Base-by-base conservation (phyloP, 352 stramenopile genomes). In the Globisporangium lucens region DNA sequence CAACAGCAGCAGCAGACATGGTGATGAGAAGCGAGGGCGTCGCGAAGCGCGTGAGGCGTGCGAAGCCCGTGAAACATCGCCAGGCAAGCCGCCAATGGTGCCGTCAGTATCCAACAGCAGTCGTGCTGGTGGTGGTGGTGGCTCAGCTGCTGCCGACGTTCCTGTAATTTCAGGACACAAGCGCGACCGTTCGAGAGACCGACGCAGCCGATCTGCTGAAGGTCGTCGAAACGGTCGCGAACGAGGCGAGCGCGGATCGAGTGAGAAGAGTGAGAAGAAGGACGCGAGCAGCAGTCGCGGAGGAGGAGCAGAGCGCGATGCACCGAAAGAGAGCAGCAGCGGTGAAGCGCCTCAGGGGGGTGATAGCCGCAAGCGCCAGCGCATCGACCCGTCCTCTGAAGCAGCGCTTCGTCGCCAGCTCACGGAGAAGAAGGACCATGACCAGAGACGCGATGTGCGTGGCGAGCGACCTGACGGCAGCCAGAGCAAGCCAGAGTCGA, bases 391-490 rank as follows among this genome's bases (percentile, higher is more conserved):
- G n/a, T 82, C 79, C 15, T 36, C 33, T 43, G 87, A 95, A 63
- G 83, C 85, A 38, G 76, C 76, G 35, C 66, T 93, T 53, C 85
- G 85, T 47, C 85, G 85, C 46, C 82, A 90, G 29, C 73, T 95
- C 30, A 90, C 81, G 2, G 87, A 90, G 52, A 87, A 91, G 65
- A 91, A 90, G 65, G 75, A 61, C 8, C 70, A 87, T 56, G 80
- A 83, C 2, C 56, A 78, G 30, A 57, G 47, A 15, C 52, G 60
- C 13, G 58, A 55, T 17, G 24, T 8, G 36, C 60, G 68, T 8
- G 17, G 43, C 13, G 38, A 71, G 17, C 36, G 38, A 20, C 55
- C 7, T 12, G 30, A 53, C 22, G 41, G 52, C 41, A 67, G 29
- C 36, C 41, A 24, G 52, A 56, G 29, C 29, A 43, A 68, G 29